Percentiles rank a stretch among this genome's conserved stretches.
Conservation (phyloP, 1,284 basidiomycete genomes). For the Puccinia novopanici region DNA sequence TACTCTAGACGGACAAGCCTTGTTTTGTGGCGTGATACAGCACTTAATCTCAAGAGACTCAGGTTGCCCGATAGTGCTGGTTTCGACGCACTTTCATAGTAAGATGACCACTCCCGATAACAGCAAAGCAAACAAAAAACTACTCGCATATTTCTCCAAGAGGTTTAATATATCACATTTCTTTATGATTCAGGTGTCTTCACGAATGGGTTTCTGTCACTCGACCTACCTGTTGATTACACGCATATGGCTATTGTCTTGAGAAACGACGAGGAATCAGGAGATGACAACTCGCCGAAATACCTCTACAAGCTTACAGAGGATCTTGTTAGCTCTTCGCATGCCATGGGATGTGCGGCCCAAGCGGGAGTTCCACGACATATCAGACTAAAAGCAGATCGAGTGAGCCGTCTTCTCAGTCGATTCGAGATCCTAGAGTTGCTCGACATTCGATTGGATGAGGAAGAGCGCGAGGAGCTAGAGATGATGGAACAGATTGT, state of each 20-base stretch:
- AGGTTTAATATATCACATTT: neutral
- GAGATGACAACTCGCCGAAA: constrained; percentile 21
- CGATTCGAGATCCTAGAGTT: constrained; percentile 44
- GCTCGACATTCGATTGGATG: constrained; percentile 36
- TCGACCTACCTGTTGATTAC: constrained; percentile 41
- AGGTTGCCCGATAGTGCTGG: constrained; percentile 32
- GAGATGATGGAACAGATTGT: constrained; percentile 20
- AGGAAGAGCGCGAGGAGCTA: constrained; percentile 38
- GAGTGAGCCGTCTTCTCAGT: constrained; percentile 41
- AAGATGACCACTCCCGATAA: neutral
- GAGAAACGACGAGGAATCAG: neutral
- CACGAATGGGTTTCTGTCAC: constrained; percentile 34
- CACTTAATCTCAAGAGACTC: constrained; percentile 38
- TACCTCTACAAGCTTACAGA: constrained; percentile 43
- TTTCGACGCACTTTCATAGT: constrained; percentile 49
- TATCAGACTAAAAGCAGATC: constrained; percentile 36
- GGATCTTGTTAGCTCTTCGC: constrained; percentile 35
- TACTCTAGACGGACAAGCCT: constrained; percentile 35
- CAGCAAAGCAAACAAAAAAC: neutral
- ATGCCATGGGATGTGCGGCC: constrained; percentile 47
- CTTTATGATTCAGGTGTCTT: constrained; percentile 24
- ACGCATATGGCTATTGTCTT: constrained; percentile 41
- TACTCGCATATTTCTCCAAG: neutral
- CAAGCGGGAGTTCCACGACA: constrained; percentile 39
- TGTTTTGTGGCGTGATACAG: constrained; percentile 47